phyloP scores from a whole-genome alignment of 257 asterid genomes.

The Dorcoceras hygrometricum region DNA sequence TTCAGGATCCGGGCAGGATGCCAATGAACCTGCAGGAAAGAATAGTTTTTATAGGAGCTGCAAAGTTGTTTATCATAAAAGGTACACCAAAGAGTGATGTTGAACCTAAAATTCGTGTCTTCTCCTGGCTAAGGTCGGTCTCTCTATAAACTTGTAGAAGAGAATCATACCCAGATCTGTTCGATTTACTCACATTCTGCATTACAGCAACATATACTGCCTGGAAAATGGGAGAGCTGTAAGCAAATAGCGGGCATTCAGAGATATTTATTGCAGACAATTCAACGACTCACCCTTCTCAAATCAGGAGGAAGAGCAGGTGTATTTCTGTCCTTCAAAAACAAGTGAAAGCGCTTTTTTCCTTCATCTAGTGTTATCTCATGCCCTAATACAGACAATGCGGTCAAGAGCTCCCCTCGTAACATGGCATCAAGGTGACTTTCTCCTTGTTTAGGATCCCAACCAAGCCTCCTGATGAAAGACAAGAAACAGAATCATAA shows the following conservation, averaged over 20 bases:
- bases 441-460: conserved; percentile 95
- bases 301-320: conserved; percentile 85
- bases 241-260: conserved; percentile 16
- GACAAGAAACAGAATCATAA: conserved; percentile 20
- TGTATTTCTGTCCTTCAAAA: conserved; percentile 63
- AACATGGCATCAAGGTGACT: conserved; percentile 91
- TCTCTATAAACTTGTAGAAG: conserved; percentile 74
- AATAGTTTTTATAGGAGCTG: conserved; percentile 26
- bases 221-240: conserved; percentile 41
- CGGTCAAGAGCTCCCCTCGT: conserved; percentile 79
- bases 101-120: conserved; percentile 76
- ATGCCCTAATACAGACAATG: conserved; percentile 70
- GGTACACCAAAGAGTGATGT: conserved; percentile 10
- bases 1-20: conserved; percentile 74
- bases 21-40: conserved; percentile 50
- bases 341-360: conserved; percentile 64
- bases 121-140: conserved; percentile 96
- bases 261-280: conserved; percentile 14
- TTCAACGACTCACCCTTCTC: conserved; percentile 54
- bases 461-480: conserved; percentile 82
- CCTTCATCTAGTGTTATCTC: conserved; percentile 68
- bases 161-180: conserved; percentile 74
- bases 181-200: conserved; percentile 55
- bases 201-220: conserved; percentile 81
- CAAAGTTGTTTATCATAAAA: background rate